A percentile compares a stretch with the other conserved stretches of the same genome.
Evolutionary conservation across 2,329 filamentous ascomycete genomes (phyloP).

Genomic region (Trichoderma citrinoviride): DNA sequence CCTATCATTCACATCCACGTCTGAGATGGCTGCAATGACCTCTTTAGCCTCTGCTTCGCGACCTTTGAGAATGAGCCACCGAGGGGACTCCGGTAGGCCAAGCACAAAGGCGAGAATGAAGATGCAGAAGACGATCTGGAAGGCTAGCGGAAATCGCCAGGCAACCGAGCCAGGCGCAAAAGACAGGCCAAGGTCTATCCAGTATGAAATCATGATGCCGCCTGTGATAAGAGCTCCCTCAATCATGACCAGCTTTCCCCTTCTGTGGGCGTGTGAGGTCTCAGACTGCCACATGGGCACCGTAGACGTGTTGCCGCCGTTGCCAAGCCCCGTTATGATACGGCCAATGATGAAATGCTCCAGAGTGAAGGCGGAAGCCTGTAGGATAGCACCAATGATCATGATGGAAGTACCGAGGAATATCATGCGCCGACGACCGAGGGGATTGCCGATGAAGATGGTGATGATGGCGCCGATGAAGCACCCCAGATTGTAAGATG

Average conservation of each 20-base stretch:
- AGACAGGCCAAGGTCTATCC: conserved; percentile 58
- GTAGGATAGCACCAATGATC: conserved; percentile 57
- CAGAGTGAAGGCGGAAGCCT: conserved; percentile 54
- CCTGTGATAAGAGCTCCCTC: conserved; percentile 57
- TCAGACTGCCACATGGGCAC: conserved; percentile 61
- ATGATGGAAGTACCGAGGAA: conserved; percentile 59
- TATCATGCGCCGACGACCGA: conserved; percentile 59
- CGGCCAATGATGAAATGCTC: conserved; percentile 57
- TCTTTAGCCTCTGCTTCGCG: conserved; percentile 46
- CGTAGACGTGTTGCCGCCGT: conserved; percentile 57
- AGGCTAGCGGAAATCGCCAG: conserved; percentile 60
- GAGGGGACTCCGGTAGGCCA: conserved; percentile 53
- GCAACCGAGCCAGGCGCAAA: conserved; percentile 43
- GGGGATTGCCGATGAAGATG: conserved; percentile 62
- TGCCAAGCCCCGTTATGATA: conserved; percentile 57
- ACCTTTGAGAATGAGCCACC: conserved; percentile 47
- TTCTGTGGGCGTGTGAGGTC: conserved; percentile 54
- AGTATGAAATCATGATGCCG: conserved; percentile 58
- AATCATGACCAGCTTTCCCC: conserved; percentile 60
- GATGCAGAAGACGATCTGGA: conserved; percentile 56
- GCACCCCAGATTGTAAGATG: conserved; percentile 59
- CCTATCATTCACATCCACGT: conserved; percentile 52
- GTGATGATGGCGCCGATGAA: conserved; percentile 63
- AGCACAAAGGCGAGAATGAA: conserved; percentile 55
- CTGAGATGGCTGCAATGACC: conserved; percentile 53